These are phyloP conservation scores for Alternaria infectoria DNA, from an alignment of 2,329 filamentous ascomycete species.

Conservation along the genomic window DNA sequence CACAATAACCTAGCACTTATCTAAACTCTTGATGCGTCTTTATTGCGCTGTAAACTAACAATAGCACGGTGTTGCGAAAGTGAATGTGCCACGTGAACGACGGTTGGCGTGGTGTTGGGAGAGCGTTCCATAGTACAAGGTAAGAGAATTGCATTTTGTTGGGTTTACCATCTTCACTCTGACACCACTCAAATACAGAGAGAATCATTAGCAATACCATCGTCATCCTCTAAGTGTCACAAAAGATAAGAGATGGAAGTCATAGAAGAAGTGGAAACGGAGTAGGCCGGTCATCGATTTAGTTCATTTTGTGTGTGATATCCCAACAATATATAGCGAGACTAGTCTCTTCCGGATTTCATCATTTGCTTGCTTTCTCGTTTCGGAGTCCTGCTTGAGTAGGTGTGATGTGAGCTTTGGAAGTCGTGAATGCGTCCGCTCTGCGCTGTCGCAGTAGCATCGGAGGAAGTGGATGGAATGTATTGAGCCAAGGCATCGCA, in stretches of 20 bases:
- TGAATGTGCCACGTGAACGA: background rate
- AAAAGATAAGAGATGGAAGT: background rate
- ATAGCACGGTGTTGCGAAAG: background rate
- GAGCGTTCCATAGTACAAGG: background rate
- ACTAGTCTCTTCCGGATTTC: background rate
- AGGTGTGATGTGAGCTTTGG: background rate
- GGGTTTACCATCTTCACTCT: background rate
- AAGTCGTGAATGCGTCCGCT: background rate
- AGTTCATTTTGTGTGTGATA: background rate
- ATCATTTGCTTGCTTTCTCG: background rate
- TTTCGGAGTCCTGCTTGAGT: background rate
- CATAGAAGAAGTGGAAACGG: background rate
- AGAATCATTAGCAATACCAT: background rate
- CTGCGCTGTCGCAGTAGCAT: background rate
- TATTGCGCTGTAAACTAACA: constrained; percentile 10
- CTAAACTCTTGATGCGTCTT: background rate
- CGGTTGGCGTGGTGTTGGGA: background rate
- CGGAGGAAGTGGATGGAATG: background rate
- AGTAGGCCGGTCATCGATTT: background rate
- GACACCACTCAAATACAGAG: background rate
- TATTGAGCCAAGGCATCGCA: background rate
- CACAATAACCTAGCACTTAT: background rate
- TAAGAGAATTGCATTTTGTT: background rate
- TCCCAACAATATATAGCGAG: background rate
- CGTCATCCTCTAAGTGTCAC: background rate